These are phyloP conservation scores for Sarocladiaceae sp. DNA, from an alignment of 2,329 filamentous ascomycete species.

Conservation along the genomic window DNA sequence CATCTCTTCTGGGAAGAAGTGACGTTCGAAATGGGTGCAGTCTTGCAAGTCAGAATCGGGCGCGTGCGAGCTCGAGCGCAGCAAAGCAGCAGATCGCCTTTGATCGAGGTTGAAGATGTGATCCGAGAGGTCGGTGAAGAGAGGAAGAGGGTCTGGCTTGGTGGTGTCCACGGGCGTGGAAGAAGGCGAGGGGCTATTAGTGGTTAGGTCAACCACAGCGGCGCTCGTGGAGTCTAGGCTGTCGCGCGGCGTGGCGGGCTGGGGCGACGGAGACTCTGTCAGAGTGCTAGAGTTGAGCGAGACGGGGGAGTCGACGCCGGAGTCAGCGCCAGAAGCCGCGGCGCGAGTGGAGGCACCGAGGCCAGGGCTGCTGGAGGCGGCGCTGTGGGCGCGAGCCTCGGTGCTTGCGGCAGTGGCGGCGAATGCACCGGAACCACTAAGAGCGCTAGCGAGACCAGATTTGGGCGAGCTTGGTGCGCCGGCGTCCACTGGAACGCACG, in stretches of 20 bases:
- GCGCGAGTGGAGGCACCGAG: conserved; percentile 9
- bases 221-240: conserved; percentile 1
- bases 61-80: conserved; percentile 9
- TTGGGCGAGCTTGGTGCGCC: conserved; percentile 1
- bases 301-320: conserved; percentile 25
- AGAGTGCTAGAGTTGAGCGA: conserved; percentile 27
- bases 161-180: conserved; percentile 5
- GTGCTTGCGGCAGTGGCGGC: conserved; percentile 7
- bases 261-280: conserved; percentile 30
- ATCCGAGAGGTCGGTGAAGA: conserved; percentile 8
- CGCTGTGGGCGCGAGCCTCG: neutral
- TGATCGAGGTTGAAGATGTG: conserved; percentile 8
- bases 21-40: conserved; percentile 20
- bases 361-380: conserved; percentile 3
- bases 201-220: conserved; percentile 6
- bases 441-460: neutral
- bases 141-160: conserved; percentile 7
- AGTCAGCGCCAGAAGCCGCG: conserved; percentile 11
- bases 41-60: conserved; percentile 21
- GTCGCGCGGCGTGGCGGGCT: conserved; percentile 25
- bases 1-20: conserved; percentile 21
- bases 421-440: conserved; percentile 7
- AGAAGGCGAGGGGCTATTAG: conserved; percentile 4
- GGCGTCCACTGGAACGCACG: conserved; percentile 7
- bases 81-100: conserved; percentile 8